These are phyloP conservation scores for Colletotrichum sp. DNA, from an alignment of 2,329 filamentous ascomycete genomes.

Conservation along the genomic window DNA sequence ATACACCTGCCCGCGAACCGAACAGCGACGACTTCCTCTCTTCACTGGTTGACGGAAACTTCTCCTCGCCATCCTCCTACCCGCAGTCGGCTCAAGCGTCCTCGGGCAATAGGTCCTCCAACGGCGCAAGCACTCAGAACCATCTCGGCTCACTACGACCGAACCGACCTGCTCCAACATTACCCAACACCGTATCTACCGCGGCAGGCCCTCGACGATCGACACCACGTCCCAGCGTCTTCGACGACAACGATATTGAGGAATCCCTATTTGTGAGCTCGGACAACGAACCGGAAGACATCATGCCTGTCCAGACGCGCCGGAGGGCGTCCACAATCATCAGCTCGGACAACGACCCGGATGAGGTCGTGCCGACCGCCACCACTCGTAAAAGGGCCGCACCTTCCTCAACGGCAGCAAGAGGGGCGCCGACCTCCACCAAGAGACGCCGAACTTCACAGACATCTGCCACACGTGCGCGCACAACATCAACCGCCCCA, in stretches of 20 bases:
- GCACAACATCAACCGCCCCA: constrained; percentile 29
- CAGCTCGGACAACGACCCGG: constrained; percentile 11
- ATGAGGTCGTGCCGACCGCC: constrained; percentile 7
- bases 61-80: constrained; percentile 41
- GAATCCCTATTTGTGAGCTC: constrained; percentile 20
- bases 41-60: constrained; percentile 31
- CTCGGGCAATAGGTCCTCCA: constrained; percentile 4
- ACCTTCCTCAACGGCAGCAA: constrained; percentile 4
- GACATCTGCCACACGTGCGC: constrained; percentile 11
- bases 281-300: constrained; percentile 17
- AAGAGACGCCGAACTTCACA: constrained; percentile 21
- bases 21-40: constrained; percentile 26
- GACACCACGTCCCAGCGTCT: background rate
- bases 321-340: constrained; percentile 15
- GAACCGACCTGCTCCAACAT: constrained; percentile 15
- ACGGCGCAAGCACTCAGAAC: background rate
- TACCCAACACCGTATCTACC: background rate
- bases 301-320: constrained; percentile 21
- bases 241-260: background rate
- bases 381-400: constrained; percentile 15
- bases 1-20: constrained; percentile 19
- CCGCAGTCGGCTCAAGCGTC: constrained; percentile 30
- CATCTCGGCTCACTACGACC: background rate
- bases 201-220: constrained; percentile 3
- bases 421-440: background rate